Evolutionary conservation across 306 rosid species (phyloP), one percentile per base, ranked within the genome.

Genomic region (Abrus pulchellus): DNA sequence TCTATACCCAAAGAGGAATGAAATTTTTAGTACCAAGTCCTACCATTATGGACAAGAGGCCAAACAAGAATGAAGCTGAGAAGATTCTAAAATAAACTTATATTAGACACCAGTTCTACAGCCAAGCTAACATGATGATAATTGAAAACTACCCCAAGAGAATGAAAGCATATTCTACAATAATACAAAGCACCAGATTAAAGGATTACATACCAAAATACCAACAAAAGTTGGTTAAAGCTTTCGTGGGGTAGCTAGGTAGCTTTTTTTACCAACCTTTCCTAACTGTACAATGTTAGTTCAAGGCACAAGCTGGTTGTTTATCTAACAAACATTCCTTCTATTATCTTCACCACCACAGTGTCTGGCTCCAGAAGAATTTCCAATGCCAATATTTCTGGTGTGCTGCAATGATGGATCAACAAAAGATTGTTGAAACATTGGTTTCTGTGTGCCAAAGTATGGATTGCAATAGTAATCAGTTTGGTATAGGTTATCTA

Each of bases 271-370:
- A 82, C 85, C 66, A 55, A 54, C 30, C 44, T 72, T 44, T 62
- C 78, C 55, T 81, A 83, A 59, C 82, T 86, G 50, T 80, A 83
- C 88, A 86, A 20, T 48, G 87, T 82, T 70, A 81, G 85, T 82
- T 75, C 71, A 67, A 3, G 33, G 55, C n/a, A 30, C 45, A 69
- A 78, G 76, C 30, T 59, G 45, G 61, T 74, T 76, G 72, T 79
- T 80, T 55, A 73, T 83, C 82, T 81, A 83, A 55, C 74, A 80
- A 80, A 80, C 80, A 49, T 83, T 86, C 84, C 81, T 87, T 80
- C 87, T 74, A 44, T 13, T 43, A 45, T 80, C 84, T 7, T 79
- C 83, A 64, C 84, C 86, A 29, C 43, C 55, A 76, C 52, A 78
- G 69, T 40, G 62, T 72, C 64, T 83, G 34, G 89, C 74, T 48